Conservation (phyloP, 176 grass and related monocot species). For the Paspalum vaginatum region DNA sequence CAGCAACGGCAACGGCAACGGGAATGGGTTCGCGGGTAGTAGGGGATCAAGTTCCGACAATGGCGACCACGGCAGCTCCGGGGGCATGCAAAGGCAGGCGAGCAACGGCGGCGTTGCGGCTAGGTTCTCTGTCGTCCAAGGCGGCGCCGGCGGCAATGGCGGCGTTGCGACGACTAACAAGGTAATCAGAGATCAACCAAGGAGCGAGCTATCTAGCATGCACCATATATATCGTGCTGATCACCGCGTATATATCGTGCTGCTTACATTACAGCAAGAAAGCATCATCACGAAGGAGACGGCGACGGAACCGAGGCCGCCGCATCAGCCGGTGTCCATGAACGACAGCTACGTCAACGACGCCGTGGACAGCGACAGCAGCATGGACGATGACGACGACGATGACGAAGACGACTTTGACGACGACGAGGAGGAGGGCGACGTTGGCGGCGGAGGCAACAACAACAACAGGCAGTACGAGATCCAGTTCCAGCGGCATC, state of each 20-base stretch:
- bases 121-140: slow-evolving; percentile 21
- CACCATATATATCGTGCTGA: not conserved
- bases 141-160: slow-evolving; percentile 39
- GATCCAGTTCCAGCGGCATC: slow-evolving; percentile 74
- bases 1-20: slow-evolving; percentile 22
- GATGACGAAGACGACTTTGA: slow-evolving; percentile 60
- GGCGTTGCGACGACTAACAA: slow-evolving; percentile 50
- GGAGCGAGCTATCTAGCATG: not conserved
- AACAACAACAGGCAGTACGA: slow-evolving; percentile 62
- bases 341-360: slow-evolving; percentile 52
- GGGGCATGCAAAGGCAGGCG: slow-evolving; percentile 43
- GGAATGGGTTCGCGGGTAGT: slow-evolving; percentile 5
- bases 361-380: slow-evolving; percentile 28
- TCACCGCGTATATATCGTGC: not conserved
- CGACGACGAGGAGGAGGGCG: slow-evolving; percentile 48
- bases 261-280: slow-evolving; percentile 34
- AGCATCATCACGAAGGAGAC: slow-evolving; percentile 37
- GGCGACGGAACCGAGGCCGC: slow-evolving; percentile 35
- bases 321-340: slow-evolving; percentile 43
- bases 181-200: slow-evolving; percentile 40
- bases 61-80: slow-evolving; percentile 25
- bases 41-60: slow-evolving; percentile 12
- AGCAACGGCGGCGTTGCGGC: slow-evolving; percentile 52
- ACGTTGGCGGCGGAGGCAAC: slow-evolving; percentile 4
- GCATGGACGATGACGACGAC: slow-evolving; percentile 53